These are phyloP conservation scores for Colletotrichum eleusines DNA, from an alignment of 2,329 filamentous ascomycete genomes.

Conservation along the genomic window DNA sequence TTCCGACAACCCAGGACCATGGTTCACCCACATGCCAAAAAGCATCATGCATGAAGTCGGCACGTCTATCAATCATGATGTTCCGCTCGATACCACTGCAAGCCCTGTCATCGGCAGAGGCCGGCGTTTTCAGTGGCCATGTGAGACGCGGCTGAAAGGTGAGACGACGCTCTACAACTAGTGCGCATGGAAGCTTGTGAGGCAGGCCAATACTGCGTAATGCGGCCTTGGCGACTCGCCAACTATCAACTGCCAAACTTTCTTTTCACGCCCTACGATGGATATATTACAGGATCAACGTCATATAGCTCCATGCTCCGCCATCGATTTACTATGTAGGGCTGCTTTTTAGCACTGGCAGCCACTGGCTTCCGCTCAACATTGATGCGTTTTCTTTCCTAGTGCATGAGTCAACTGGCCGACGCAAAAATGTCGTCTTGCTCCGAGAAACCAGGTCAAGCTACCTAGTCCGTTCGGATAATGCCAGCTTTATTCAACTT, in stretches of 20 bases:
- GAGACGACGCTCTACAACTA: too few relatives aligned
- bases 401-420: neutral
- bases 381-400: neutral
- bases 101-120: too few relatives aligned
- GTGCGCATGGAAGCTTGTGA: too few relatives aligned
- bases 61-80: neutral
- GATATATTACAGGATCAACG: too few relatives aligned
- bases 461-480: neutral
- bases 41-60: neutral
- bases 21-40: neutral
- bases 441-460: neutral
- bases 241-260: neutral
- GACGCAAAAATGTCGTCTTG: neutral
- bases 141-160: too few relatives aligned
- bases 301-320: neutral
- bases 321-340: too few relatives aligned
- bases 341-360: too few relatives aligned
- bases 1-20: neutral
- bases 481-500: neutral
- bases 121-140: neutral
- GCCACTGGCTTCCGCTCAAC: neutral
- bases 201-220: neutral
- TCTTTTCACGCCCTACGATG: neutral
- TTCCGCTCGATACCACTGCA: neutral
- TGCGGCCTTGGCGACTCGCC: too few relatives aligned